Percentiles rank a stretch among this genome's conserved stretches.
phyloP scores from a whole-genome alignment of 331 rosid genomes.

The Cucumis variabilis region DNA sequence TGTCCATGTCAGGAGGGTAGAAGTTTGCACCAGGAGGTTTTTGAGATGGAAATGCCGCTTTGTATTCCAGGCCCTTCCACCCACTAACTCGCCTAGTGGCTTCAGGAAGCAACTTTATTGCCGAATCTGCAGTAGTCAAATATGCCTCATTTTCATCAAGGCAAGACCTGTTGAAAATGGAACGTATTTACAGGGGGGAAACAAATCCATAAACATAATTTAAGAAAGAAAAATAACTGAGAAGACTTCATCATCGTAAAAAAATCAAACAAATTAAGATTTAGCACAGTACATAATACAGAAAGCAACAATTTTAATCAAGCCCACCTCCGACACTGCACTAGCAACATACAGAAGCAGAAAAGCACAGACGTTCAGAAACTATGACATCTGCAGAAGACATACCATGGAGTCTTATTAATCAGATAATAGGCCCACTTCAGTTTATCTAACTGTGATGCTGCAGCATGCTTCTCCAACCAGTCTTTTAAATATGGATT shows the following conservation, averaged over 20 bases:
- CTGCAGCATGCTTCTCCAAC: slow-evolving; percentile 73
- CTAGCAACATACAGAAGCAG: background rate
- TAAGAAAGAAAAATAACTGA: background rate
- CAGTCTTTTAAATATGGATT: slow-evolving; percentile 87
- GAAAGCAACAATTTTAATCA: background rate
- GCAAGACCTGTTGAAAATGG: slow-evolving; percentile 64
- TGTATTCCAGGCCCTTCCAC: slow-evolving; percentile 93
- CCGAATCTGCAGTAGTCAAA: slow-evolving; percentile 92
- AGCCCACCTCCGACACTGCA: background rate
- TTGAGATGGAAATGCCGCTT: slow-evolving; percentile 77
- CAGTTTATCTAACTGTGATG: slow-evolving; percentile 75
- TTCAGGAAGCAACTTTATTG: slow-evolving; percentile 63
- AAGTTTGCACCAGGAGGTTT: slow-evolving; percentile 95
- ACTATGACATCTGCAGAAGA: slow-evolving; percentile 27
- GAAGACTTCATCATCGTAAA: background rate
- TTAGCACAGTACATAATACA: background rate
- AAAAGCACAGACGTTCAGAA: background rate
- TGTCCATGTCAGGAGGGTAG: slow-evolving; percentile 97
- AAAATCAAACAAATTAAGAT: background rate
- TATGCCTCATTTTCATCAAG: slow-evolving; percentile 89
- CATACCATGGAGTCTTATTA: slow-evolving; percentile 89
- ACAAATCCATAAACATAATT: background rate
- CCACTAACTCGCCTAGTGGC: slow-evolving; percentile 65
- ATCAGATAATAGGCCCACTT: slow-evolving; percentile 91
- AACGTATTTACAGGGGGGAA: background rate